Percentiles rank a stretch among this genome's conserved stretches.
Evolutionary conservation across 768 basidiomycete genomes (phyloP).

Genomic region (Mycena belliarum): DNA sequence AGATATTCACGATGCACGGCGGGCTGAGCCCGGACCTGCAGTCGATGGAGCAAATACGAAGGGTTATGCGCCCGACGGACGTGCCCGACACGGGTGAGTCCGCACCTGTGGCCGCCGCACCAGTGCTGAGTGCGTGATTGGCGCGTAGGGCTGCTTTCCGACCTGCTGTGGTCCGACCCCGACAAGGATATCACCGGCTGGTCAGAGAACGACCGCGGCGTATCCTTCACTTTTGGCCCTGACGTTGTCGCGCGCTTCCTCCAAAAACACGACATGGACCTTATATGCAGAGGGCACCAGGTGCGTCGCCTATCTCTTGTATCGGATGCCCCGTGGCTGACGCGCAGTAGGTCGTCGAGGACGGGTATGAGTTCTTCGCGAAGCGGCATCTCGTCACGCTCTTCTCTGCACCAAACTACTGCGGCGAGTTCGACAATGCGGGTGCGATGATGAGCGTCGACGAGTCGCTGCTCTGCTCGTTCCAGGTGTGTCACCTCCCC

Average conservation of each 20-base stretch:
- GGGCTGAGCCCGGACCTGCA: slow-evolving; percentile 96
- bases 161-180: slow-evolving; percentile 98
- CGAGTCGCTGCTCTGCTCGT: slow-evolving; percentile 94
- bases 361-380: slow-evolving; percentile 98
- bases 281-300: slow-evolving; percentile 98
- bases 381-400: slow-evolving; percentile 96
- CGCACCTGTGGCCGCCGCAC: neutral
- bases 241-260: slow-evolving; percentile 98
- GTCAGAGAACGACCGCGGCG: slow-evolving; percentile 99
- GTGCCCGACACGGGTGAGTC: slow-evolving; percentile 93
- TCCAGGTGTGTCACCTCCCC: slow-evolving; percentile 66
- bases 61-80: slow-evolving; percentile 98
- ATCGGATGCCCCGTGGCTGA: neutral
- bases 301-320: slow-evolving; percentile 44
- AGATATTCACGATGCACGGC: slow-evolving; percentile 99
- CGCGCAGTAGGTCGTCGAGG: slow-evolving; percentile 85
- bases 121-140: slow-evolving; percentile 1
- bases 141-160: slow-evolving; percentile 81
- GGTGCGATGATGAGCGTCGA: slow-evolving; percentile 99
- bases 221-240: slow-evolving; percentile 98
- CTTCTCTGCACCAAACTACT: slow-evolving; percentile 96
- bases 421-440: slow-evolving; percentile 97
- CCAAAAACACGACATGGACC: slow-evolving; percentile 99
- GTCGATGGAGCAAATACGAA: slow-evolving; percentile 99
- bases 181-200: slow-evolving; percentile 99